Percentiles rank a stretch among this genome's conserved stretches.
These are phyloP conservation scores for Chlorella variabilis DNA, from an alignment of 163 green algal genomes.

Conservation along the genomic window DNA sequence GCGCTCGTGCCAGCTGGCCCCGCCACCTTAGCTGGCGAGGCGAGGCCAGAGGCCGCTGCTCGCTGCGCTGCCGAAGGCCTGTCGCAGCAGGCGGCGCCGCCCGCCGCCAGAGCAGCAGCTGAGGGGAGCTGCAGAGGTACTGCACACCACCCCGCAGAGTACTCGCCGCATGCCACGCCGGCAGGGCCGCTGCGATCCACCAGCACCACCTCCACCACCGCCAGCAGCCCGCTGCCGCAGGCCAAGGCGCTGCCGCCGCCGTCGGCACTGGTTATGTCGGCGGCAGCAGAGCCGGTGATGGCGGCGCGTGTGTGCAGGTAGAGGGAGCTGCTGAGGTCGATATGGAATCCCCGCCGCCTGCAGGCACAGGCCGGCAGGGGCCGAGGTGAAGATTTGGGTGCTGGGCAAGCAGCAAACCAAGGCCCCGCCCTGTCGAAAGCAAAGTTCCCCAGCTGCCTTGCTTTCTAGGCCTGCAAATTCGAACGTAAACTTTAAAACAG, in stretches of 20 bases:
- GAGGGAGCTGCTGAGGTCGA: background rate
- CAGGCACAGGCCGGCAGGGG: background rate
- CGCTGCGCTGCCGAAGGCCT: background rate
- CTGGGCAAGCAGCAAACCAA: no score
- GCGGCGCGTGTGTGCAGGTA: constrained; percentile 2
- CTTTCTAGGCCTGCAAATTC: no score
- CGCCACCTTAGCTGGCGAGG: background rate
- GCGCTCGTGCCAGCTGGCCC: background rate
- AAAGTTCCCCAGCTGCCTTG: no score
- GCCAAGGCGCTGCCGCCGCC: background rate
- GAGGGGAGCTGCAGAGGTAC: background rate
- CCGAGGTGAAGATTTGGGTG: no score
- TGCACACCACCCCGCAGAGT: constrained; percentile 12
- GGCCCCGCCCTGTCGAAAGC: no score
- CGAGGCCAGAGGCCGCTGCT: background rate
- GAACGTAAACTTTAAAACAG: no score
- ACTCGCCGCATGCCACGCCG: background rate
- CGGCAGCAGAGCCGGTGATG: background rate
- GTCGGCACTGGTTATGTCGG: background rate
- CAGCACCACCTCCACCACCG: constrained; percentile 21
- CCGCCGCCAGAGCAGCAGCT: background rate
- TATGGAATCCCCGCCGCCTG: constrained; percentile 30
- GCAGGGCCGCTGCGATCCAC: background rate
- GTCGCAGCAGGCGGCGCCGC: background rate
- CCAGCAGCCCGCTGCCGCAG: background rate